Base-by-base conservation (phyloP, 345 rosid genomes). In the Dipteronia dyeriana region DNA sequence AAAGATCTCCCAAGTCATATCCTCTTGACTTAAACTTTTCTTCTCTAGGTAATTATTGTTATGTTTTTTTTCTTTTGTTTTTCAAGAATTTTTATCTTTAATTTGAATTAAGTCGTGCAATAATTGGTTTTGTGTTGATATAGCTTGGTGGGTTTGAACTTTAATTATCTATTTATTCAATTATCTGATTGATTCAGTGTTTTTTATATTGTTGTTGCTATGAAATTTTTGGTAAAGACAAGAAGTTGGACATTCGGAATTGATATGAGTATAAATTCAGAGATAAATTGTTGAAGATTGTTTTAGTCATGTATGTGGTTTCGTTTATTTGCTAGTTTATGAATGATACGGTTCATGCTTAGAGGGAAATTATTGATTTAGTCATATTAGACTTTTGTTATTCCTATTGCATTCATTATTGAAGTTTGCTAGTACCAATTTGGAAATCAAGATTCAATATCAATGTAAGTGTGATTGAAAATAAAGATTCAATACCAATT, bases 11-110 rank as follows among this genome's bases (percentile, higher is more conserved):
- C 10, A 17, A 12, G 45, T 79, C 51, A 41, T 73, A 54, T 54
- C 31, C 77, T 13, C 2, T 62, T 14, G 71, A 69, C 74, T 61
- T 20, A 11, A 85, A 76, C 53, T 66, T 41, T 5, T 67, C 80
- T 71, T 29, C 57, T 60, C 65, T 82, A 29, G 82, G 84, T 80
- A 78, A 13, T 66, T 47, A 29, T 13, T 7, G 25, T 5, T n/a
- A n/a, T n/a, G 7, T 26, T 17, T 47, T 22, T 49, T 20, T 73
- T 26, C 10, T 7, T 17, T 71, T 34, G 5, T 12, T 23, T 62
- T 47, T 45, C 4, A 13, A 9, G n/a, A 31, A 63, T 61, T 39
- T 47, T 41, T 9, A 23, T 23, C 12, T 41, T 2, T 41, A 31
- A 19, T 31, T 7, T 47, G 5, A 38, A n/a, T 25, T 23, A n/a